A percentile compares a stretch with the other conserved stretches of the same genome.
phyloP scores from a whole-genome alignment of 2,329 filamentous ascomycete species.

The Cucurbitaria berberidis region DNA sequence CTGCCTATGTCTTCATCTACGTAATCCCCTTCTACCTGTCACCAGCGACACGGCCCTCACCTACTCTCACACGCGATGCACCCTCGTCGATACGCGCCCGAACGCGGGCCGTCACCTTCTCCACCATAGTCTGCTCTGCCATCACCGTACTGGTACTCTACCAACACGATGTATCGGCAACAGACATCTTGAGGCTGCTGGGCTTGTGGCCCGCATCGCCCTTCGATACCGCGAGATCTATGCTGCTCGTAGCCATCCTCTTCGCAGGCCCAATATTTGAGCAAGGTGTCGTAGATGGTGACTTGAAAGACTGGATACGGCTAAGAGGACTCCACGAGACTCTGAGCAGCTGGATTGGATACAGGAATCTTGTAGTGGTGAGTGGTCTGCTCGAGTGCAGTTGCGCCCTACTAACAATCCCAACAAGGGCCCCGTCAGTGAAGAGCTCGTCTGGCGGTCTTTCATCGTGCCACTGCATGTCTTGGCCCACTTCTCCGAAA shows the following conservation, averaged over 20 bases:
- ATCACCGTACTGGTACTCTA: slow-evolving; percentile 71
- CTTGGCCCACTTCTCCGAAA: slow-evolving; percentile 61
- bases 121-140: slow-evolving; percentile 71
- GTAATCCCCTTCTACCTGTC: slow-evolving; percentile 91
- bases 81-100: slow-evolving; percentile 88
- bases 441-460: slow-evolving; percentile 92
- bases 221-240: slow-evolving; percentile 65
- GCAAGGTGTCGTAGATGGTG: slow-evolving; percentile 72
- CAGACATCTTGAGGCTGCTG: slow-evolving; percentile 69
- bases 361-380: slow-evolving; percentile 87
- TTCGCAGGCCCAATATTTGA: slow-evolving; percentile 89
- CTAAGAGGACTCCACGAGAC: slow-evolving; percentile 61
- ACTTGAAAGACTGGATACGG: slow-evolving; percentile 69
- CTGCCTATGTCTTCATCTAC: slow-evolving; percentile 86
- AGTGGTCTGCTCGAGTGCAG: slow-evolving; percentile 41
- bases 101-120: slow-evolving; percentile 78
- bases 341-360: slow-evolving; percentile 77
- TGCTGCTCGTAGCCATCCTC: slow-evolving; percentile 77
- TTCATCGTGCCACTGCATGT: slow-evolving; percentile 84
- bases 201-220: slow-evolving; percentile 81
- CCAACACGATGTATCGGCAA: slow-evolving; percentile 57
- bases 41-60: slow-evolving; percentile 77
- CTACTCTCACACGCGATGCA: slow-evolving; percentile 80
- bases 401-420: slow-evolving; percentile 13
- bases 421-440: slow-evolving; percentile 75